phyloP scores from a whole-genome alignment of 2,329 filamentous ascomycete genomes.

The Trichoderma afroharzianum region DNA sequence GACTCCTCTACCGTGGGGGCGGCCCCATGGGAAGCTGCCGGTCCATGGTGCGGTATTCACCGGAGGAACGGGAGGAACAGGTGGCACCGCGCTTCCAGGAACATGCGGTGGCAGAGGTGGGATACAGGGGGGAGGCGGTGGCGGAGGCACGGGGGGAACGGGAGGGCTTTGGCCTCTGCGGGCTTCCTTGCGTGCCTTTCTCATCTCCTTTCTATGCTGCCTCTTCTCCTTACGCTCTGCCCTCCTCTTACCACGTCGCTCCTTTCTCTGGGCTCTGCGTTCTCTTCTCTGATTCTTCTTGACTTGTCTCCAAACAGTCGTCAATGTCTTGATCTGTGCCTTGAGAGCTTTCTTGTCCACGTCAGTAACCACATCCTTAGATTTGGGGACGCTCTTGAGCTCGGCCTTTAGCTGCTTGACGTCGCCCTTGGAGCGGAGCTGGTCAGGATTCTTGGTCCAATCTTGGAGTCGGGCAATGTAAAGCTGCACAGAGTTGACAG shows the following conservation, averaged over 20 bases:
- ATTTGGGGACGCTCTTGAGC: constrained; percentile 40
- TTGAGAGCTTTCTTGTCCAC: constrained; percentile 35
- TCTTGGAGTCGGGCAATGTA: constrained; percentile 42
- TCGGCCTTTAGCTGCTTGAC: constrained; percentile 41
- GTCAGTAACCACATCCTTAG: neutral
- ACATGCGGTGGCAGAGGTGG: constrained; percentile 9
- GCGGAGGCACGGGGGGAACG: neutral
- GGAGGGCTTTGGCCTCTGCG: constrained; percentile 23
- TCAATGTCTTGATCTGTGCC: constrained; percentile 43
- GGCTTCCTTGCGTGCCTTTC: constrained; percentile 29
- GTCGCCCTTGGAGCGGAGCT: constrained; percentile 45
- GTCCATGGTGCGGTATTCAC: neutral
- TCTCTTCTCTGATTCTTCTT: constrained; percentile 30
- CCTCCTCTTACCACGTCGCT: constrained; percentile 28
- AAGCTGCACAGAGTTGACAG: constrained; percentile 45
- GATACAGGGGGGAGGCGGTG: neutral
- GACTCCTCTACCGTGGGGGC: constrained; percentile 16
- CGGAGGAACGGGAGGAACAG: neutral
- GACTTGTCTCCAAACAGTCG: constrained; percentile 40
- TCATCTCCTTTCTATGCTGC: constrained; percentile 30
- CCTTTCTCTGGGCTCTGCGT: constrained; percentile 31
- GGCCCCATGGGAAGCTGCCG: constrained; percentile 7
- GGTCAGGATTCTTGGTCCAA: constrained; percentile 50
- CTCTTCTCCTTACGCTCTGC: constrained; percentile 34
- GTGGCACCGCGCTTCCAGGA: neutral